phyloP scores from a whole-genome alignment of 768 basidiomycete species.

The Chalciporus sphaerocephalus region DNA sequence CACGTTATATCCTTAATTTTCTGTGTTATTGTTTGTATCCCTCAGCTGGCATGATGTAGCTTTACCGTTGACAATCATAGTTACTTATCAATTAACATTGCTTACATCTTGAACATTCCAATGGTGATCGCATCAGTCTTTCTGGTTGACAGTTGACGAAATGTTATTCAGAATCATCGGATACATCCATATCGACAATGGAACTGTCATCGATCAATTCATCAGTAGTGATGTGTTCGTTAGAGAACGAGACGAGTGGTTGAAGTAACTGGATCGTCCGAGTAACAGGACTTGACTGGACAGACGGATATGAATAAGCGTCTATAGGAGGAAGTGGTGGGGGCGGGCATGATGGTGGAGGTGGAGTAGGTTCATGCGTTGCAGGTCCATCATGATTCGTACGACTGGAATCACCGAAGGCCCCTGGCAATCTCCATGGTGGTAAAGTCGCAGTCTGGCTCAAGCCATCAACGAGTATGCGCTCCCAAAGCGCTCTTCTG shows the following conservation, averaged over 20 bases:
- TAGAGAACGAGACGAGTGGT: neutral
- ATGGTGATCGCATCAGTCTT: neutral
- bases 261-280: no score
- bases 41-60: conserved; percentile 26
- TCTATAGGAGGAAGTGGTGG: conserved; percentile 30
- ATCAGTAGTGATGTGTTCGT: neutral
- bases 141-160: neutral
- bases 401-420: conserved; percentile 9
- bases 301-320: no score
- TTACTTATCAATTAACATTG: conserved; percentile 1
- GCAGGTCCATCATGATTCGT: neutral
- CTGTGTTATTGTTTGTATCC: conserved; percentile 19
- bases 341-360: conserved; percentile 32
- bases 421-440: conserved; percentile 25
- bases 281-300: no score
- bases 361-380: conserved; percentile 25
- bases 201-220: conserved; percentile 5
- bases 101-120: neutral
- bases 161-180: conserved; percentile 23
- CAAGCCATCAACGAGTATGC: conserved; percentile 26
- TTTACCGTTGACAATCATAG: conserved; percentile 13
- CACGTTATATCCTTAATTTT: conserved; percentile 5
- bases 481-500: conserved; percentile 39
- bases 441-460: neutral
- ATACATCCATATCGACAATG: conserved; percentile 27